phyloP scores from a whole-genome alignment of 768 basidiomycete species.

The Pluteus cervinus region DNA sequence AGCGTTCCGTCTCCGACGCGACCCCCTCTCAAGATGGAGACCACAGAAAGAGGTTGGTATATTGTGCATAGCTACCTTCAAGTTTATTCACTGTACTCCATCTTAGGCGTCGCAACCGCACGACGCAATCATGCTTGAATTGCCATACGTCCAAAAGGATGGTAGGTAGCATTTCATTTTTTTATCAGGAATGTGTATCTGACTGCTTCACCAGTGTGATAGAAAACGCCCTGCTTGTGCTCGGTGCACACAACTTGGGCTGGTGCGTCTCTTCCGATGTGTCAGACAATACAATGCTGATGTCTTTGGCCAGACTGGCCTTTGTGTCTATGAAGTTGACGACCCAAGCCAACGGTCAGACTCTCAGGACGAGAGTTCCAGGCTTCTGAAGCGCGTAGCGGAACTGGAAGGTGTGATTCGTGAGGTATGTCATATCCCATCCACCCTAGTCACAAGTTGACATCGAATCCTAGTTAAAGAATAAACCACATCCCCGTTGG shows the following conservation, averaged over 20 bases:
- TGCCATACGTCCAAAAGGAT: slow-evolving; percentile 72
- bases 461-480: slow-evolving; percentile 45
- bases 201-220: slow-evolving; percentile 29
- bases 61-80: slow-evolving; percentile 15
- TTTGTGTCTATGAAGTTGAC: slow-evolving; percentile 83
- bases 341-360: slow-evolving; percentile 56
- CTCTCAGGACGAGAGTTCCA: slow-evolving; percentile 54
- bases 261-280: slow-evolving; percentile 23
- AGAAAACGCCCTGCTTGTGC: slow-evolving; percentile 45
- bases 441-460: slow-evolving; percentile 3
- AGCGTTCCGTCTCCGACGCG: slow-evolving; percentile 18
- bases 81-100: neutral
- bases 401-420: slow-evolving; percentile 82
- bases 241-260: slow-evolving; percentile 44
- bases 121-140: slow-evolving; percentile 68
- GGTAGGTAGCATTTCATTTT: slow-evolving; percentile 32
- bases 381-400: slow-evolving; percentile 68
- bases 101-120: slow-evolving; percentile 56
- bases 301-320: slow-evolving; percentile 50
- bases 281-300: neutral
- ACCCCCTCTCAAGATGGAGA: slow-evolving; percentile 37
- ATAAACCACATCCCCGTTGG: slow-evolving; percentile 70
- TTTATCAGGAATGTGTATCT: neutral
- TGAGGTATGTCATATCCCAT: slow-evolving; percentile 40
- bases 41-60: slow-evolving; percentile 46